A percentile compares a stretch with the other conserved stretches of the same genome.
phyloP scores from a whole-genome alignment of 2,329 filamentous ascomycete species.

The Erysiphe pulchra region DNA sequence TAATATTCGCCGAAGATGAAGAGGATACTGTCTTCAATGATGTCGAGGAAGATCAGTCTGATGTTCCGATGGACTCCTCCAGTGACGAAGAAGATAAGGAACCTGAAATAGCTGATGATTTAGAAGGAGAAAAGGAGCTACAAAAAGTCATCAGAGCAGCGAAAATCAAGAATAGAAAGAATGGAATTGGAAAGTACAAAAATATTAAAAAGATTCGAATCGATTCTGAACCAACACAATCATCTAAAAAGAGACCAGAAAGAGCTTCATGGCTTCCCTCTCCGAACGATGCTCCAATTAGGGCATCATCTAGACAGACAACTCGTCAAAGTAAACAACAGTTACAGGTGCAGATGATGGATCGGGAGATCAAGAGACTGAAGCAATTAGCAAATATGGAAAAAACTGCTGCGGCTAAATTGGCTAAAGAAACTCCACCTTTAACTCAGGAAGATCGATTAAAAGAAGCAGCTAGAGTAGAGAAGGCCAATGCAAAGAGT shows the following conservation, averaged over 20 bases:
- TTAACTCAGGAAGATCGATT: conserved; percentile 75
- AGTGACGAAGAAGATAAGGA: conserved; percentile 62
- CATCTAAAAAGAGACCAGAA: conserved; percentile 43
- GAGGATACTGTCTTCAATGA: conserved; percentile 46
- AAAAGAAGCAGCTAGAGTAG: conserved; percentile 56
- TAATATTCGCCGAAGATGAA: conserved; percentile 51
- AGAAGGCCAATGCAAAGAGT: conserved; percentile 71
- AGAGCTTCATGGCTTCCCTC: conserved; percentile 44
- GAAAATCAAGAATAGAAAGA: conserved; percentile 54
- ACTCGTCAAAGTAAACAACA: conserved; percentile 32
- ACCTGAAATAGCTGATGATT: conserved; percentile 30
- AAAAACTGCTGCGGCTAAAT: conserved; percentile 32
- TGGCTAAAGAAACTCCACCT: conserved; percentile 47
- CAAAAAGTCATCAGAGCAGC: conserved; percentile 50
- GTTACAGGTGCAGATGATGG: conserved; percentile 43
- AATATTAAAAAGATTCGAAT: conserved; percentile 55
- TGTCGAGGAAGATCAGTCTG: conserved; percentile 36
- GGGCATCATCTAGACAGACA: conserved; percentile 34
- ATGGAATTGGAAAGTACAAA: conserved; percentile 41
- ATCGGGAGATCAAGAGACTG: conserved; percentile 42
- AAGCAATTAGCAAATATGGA: conserved; percentile 45
- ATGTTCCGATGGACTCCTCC: conserved; percentile 68
- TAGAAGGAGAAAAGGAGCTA: conserved; percentile 71
- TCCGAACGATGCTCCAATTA: conserved; percentile 26
- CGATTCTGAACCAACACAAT: conserved; percentile 19